Percentiles rank a stretch among this genome's conserved stretches.
Evolutionary conservation across 805 yeast genomes (phyloP).

Genomic region (Wickerhamiella spandovensis): DNA sequence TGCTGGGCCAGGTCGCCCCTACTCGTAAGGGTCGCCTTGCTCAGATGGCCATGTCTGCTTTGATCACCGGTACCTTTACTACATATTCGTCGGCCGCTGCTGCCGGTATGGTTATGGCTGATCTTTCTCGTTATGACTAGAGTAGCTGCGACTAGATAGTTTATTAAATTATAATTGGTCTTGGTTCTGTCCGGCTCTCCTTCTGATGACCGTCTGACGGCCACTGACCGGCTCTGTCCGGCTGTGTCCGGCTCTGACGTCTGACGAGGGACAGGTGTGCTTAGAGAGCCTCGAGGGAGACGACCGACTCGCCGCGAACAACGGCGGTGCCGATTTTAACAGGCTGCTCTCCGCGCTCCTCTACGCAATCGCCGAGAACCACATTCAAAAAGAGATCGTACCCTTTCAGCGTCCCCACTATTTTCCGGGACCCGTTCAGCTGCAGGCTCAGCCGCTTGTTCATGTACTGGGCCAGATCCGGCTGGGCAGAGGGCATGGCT

Average conservation of each 20-base stretch:
- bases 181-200: no score
- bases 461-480: conserved; percentile 45
- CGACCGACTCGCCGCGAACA: conserved; percentile 65
- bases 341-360: conserved; percentile 38
- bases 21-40: conserved; percentile 36
- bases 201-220: no score
- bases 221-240: no score
- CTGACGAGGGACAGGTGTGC: no score
- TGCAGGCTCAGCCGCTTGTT: conserved; percentile 63
- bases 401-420: conserved; percentile 74
- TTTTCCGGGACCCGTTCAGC: conserved; percentile 63
- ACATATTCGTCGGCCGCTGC: conserved; percentile 44
- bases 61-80: conserved; percentile 39
- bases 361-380: conserved; percentile 59
- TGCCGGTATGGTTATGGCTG: conserved; percentile 51
- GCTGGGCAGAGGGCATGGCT: conserved; percentile 15
- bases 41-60: conserved; percentile 33
- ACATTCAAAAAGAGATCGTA: conserved; percentile 68
- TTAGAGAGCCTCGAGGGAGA: conserved; percentile 44
- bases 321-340: conserved; percentile 52
- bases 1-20: conserved; percentile 43
- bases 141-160: no score
- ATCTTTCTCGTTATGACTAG: conserved; percentile 23
- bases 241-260: no score
- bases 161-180: background rate